Conservation (phyloP, 2,329 filamentous ascomycete species). For the Monosporascus sp. region DNA sequence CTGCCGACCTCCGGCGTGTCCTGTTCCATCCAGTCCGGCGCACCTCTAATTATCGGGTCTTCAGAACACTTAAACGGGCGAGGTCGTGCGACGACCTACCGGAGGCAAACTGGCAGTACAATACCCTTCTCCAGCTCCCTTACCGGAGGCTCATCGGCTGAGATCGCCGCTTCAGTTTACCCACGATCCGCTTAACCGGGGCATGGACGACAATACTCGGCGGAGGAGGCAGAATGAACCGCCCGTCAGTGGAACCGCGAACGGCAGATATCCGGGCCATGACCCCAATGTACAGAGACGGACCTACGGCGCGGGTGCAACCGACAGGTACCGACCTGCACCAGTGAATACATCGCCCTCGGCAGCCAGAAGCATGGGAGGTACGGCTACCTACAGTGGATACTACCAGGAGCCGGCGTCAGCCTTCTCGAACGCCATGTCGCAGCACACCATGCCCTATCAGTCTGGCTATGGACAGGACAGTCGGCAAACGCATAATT, state of each 20-base stretch:
- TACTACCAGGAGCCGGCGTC: conserved; percentile 53
- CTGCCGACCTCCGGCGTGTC: background rate
- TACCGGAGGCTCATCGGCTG: conserved; percentile 61
- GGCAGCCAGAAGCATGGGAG: conserved; percentile 46
- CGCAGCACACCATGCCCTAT: conserved; percentile 44
- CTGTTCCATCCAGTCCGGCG: background rate
- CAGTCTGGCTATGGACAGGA: conserved; percentile 62
- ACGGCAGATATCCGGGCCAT: conserved; percentile 46
- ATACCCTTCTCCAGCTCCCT: conserved; percentile 56
- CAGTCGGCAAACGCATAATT: conserved; percentile 49
- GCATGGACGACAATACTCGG: conserved; percentile 75
- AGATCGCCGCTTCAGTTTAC: conserved; percentile 53
- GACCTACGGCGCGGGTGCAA: conserved; percentile 40
- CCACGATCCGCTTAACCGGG: conserved; percentile 47
- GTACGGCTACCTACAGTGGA: conserved; percentile 49
- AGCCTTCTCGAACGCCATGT: conserved; percentile 51
- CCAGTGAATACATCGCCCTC: conserved; percentile 45
- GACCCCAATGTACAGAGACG: conserved; percentile 43
- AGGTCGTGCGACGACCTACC: conserved; percentile 27
- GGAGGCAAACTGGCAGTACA: conserved; percentile 57
- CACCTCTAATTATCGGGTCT: conserved; percentile 5
- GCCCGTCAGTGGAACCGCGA: conserved; percentile 56
- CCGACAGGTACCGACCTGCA: conserved; percentile 45
- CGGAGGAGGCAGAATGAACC: conserved; percentile 71
- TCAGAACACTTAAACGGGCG: conserved; percentile 11